Percentiles rank a stretch among this genome's conserved stretches.
phyloP scores from a whole-genome alignment of 2,329 filamentous ascomycete genomes.

The Coleophoma cylindrospora region DNA sequence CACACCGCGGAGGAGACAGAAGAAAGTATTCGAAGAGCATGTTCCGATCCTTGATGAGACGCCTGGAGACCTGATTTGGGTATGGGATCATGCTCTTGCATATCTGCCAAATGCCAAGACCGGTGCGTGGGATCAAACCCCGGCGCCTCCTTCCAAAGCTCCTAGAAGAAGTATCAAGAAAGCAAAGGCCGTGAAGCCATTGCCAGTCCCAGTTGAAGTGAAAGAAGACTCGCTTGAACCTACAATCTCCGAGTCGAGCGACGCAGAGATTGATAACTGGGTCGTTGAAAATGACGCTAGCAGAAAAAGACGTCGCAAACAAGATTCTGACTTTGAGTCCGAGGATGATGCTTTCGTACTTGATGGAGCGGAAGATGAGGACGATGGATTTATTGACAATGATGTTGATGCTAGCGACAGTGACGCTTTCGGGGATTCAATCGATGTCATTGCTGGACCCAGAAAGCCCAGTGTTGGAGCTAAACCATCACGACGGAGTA shows the following conservation, averaged over 20 bases:
- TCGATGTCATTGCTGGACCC: neutral
- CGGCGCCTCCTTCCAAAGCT: neutral
- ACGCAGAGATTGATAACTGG: neutral
- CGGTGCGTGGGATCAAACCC: conserved; percentile 19
- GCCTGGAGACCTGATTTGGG: neutral
- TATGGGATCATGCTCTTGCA: conserved; percentile 12
- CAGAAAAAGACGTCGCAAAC: neutral
- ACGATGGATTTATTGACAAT: neutral
- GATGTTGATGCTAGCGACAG: neutral
- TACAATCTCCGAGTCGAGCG: neutral
- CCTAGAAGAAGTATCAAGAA: neutral
- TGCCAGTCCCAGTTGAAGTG: neutral
- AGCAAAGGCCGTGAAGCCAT: neutral
- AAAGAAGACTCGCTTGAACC: neutral
- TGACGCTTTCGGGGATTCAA: neutral
- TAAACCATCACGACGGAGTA: neutral
- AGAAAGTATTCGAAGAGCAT: neutral
- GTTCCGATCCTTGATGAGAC: neutral
- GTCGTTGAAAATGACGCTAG: neutral
- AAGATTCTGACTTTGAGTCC: neutral
- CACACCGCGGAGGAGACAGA: neutral
- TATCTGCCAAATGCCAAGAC: conserved; percentile 18
- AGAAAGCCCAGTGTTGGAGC: neutral
- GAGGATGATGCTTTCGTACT: neutral
- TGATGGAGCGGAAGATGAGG: neutral